Evolutionary conservation across 2,329 filamentous ascomycete genomes (phyloP), one percentile per base, ranked within the genome.

Genomic region (Passalora sequoiae): DNA sequence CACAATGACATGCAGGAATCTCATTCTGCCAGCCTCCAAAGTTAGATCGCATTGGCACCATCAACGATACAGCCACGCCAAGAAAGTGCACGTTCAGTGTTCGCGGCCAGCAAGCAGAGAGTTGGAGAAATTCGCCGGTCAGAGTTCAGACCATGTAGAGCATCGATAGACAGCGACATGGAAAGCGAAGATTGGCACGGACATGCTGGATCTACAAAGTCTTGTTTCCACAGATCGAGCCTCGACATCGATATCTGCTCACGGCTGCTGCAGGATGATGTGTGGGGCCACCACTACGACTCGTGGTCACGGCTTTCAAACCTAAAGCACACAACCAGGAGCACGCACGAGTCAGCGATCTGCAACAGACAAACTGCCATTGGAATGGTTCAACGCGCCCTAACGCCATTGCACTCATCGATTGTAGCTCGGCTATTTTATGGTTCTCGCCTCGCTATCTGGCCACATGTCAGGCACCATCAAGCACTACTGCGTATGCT

Each of bases 401-500:
- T 27, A 30, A 22, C 22, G 25, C 38, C 25, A 21, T 40, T 20
- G 19, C 17, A n/a, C 22, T 28, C 36, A 31, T 40, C 38, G 25
- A 29, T 36, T n/a, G 33, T 9, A 36, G 33, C 33, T 36, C 24
- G 21, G 20, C 17, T 20, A 24, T 32, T 19, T 19, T 19, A 12
- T n/a, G 13, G 10, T 15, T 40, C 25, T 9, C n/a, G 12, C 28
- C 15, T 30, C 25, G 28, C 24, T 12, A 31, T n/a, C 24, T 40
- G 16, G 17, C 25, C 38, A n/a, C 36, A 30, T 40, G 38, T 40
- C 38, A 40, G 38, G 38, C 17, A 19, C 38, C 19, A 20, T n/a
- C 17, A 12, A 36, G n/a, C n/a, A 17, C 33, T 4, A 13, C 17
- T 24, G 33, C 33, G 33, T 20, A 36, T 13, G 17, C 8, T n/a